These are phyloP conservation scores for Diaporthe aspalathi DNA, from an alignment of 2,329 filamentous ascomycete genomes.

Conservation along the genomic window DNA sequence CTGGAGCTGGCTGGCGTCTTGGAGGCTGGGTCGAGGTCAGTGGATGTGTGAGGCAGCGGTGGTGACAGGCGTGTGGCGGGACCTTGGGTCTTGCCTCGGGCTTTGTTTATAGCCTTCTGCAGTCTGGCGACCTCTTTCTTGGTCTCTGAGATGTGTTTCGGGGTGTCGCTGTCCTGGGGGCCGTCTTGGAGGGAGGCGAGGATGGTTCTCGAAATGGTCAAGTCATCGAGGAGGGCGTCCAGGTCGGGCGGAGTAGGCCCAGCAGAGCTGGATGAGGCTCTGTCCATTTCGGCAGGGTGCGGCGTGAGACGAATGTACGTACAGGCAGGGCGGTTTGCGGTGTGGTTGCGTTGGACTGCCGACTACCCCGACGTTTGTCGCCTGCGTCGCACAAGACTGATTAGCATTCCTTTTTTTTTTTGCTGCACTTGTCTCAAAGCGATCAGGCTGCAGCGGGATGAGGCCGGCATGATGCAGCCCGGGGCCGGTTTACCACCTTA, in stretches of 20 bases:
- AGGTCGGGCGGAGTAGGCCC: slow-evolving; percentile 14
- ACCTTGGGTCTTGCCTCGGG: slow-evolving; percentile 32
- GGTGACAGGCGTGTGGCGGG: background rate
- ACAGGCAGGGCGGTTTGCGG: slow-evolving; percentile 14
- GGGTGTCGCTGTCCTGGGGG: slow-evolving; percentile 42
- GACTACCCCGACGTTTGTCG: slow-evolving; percentile 12
- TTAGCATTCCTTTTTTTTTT: slow-evolving; percentile 15
- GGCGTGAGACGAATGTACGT: slow-evolving; percentile 18
- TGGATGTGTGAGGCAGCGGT: background rate
- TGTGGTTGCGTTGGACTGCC: background rate
- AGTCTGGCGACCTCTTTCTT: slow-evolving; percentile 43
- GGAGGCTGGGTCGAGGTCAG: slow-evolving; percentile 15
- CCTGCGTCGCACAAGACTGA: slow-evolving; percentile 21
- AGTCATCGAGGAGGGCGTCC: slow-evolving; percentile 51
- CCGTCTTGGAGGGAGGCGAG: slow-evolving; percentile 54
- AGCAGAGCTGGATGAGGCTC: slow-evolving; percentile 28
- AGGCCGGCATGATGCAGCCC: background rate
- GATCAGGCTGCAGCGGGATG: slow-evolving; percentile 20
- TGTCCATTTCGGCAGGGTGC: slow-evolving; percentile 27
- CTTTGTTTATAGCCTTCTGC: slow-evolving; percentile 45
- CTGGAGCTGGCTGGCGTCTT: slow-evolving; percentile 22
- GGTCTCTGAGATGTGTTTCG: slow-evolving; percentile 45
- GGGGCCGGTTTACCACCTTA: slow-evolving; percentile 7
- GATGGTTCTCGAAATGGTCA: slow-evolving; percentile 56
- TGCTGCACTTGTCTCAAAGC: slow-evolving; percentile 29